Base-by-base conservation (phyloP, 257 asterid genomes). In the Lycium ferocissimum region DNA sequence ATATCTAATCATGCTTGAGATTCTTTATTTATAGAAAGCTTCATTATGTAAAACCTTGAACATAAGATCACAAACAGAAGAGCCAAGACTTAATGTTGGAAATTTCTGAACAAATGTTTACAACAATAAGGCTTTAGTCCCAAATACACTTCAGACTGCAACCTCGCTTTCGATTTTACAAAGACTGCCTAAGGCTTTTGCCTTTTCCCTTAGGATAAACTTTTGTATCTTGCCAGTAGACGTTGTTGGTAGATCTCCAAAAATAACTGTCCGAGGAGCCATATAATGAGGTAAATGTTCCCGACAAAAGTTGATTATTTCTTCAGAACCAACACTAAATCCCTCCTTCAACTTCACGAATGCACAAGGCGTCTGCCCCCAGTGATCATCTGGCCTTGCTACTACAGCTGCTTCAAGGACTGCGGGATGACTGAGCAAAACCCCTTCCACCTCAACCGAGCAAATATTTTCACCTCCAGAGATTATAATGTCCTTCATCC, bases 301-400 rank as follows among this genome's bases (percentile, higher is more conserved):
- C 63, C 89, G 83, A 61, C 91, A 89, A 58, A 85, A 89, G 65
- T 76, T 51, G 35, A 86, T 87, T 45, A 89, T 79, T 2, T 87
- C 91, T 79, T 85, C 79, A 83, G 85, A 72, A 17, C 62, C 80
- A 49, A 47, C 85, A 6, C 54, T 65, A 61, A 45, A 85, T 63
- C 89, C 91, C 43, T 88, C 88, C 83, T 89, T 86, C 84, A 87
- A 81, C 83, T 83, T 89, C 72, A 89, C 89, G 45, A 89, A 89
- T 17, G 91, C 91, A 63, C 91, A 87, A 7, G 90, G 88, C 2
- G 90, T 89, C 82, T 89, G 91, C 26, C 91, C 91, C 91, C 91
- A 89, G 67, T 89, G 89, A 67, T 85, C 54, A 87, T 89, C 91
- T 22, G 90, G 91, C 73, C 90, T 83, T 9, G 85, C 91, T 20